A percentile compares a stretch with the other conserved stretches of the same genome.
phyloP scores from a whole-genome alignment of 2,329 filamentous ascomycete species.

The Coniosporium tulheliwenetii region DNA sequence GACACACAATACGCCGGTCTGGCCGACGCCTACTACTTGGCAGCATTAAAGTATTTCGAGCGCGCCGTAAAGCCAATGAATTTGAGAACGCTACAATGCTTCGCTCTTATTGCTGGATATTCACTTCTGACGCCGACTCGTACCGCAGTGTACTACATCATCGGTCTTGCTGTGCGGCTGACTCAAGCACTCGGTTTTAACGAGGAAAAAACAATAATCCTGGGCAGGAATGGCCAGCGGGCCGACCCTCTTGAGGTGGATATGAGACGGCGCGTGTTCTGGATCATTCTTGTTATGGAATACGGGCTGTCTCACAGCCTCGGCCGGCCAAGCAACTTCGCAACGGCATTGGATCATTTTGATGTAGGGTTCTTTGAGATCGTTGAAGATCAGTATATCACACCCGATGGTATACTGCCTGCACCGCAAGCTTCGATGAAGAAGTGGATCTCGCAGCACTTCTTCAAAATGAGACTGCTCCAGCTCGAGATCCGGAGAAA shows the following conservation, averaged over 20 bases:
- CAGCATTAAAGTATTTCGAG: constrained; percentile 73
- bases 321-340: constrained; percentile 74
- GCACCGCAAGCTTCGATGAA: constrained; percentile 55
- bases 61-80: constrained; percentile 77
- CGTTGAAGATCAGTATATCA: constrained; percentile 73
- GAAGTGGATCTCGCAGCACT: constrained; percentile 83
- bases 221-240: constrained; percentile 41
- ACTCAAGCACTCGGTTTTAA: constrained; percentile 78
- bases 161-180: constrained; percentile 74
- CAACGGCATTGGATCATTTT: constrained; percentile 65
- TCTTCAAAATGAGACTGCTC: constrained; percentile 76
- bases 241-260: constrained; percentile 66
- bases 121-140: constrained; percentile 83
- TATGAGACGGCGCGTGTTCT: constrained; percentile 75
- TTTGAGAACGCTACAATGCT: constrained; percentile 76
- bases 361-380: constrained; percentile 75
- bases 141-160: constrained; percentile 83
- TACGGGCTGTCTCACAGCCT: constrained; percentile 75
- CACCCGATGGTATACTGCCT: constrained; percentile 53
- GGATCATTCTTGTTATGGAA: constrained; percentile 82
- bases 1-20: constrained; percentile 81
- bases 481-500: constrained; percentile 78
- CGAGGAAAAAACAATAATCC: constrained; percentile 74
- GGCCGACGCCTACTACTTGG: constrained; percentile 87
- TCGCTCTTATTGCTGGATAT: constrained; percentile 76